Evolutionary conservation across 1,284 basidiomycete genomes (phyloP), one percentile per base, ranked within the genome.

Genomic region (Marasmius sp.): DNA sequence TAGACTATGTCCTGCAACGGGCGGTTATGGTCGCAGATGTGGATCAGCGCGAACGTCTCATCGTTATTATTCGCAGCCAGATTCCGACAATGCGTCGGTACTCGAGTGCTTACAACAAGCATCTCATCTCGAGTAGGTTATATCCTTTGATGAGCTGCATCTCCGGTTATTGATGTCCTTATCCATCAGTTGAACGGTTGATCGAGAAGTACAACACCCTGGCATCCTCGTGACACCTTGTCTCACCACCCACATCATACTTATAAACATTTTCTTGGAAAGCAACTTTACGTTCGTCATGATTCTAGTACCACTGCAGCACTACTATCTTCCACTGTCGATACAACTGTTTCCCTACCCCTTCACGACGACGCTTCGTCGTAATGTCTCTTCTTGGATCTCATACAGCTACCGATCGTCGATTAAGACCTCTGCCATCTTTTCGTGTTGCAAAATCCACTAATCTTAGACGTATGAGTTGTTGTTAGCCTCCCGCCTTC

Each of bases 1-100:
- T 57, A 93, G 92, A 93, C 72, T 94, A 93, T 70, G 92, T 94
- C 61, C 81, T 94, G 45, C 92, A 94, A 71, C 84, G 88, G 22
- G 91, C 91, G 1, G 76, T 94, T 55, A 77, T 77, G 34, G 83
- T 90, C n/a, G 88, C 84, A 3, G 88, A 90, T 66, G 85, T 81
- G 27, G 85, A 91, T 39, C 93, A 94, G 75, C 85, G 84, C 72
- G 86, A 88, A 48, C 71, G 74, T 6, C 74, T 95, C 37, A 83
- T 89, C 66, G 79, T 72, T 63, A 83, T 83, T 66, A 84, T 93
- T 55, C 82, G 83, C 47, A 85, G 88, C 36, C 86, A 93, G 65
- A 78, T 95, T 18, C 77, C 79, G 48, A 85, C 77, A 69, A 89
- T 94, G 83, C 85, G 89, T 60, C 81, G 85, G 67, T 87, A 86